Evolutionary conservation across 1,284 basidiomycete species (phyloP).

Genomic region (Cystobasidiaceae sp.): DNA sequence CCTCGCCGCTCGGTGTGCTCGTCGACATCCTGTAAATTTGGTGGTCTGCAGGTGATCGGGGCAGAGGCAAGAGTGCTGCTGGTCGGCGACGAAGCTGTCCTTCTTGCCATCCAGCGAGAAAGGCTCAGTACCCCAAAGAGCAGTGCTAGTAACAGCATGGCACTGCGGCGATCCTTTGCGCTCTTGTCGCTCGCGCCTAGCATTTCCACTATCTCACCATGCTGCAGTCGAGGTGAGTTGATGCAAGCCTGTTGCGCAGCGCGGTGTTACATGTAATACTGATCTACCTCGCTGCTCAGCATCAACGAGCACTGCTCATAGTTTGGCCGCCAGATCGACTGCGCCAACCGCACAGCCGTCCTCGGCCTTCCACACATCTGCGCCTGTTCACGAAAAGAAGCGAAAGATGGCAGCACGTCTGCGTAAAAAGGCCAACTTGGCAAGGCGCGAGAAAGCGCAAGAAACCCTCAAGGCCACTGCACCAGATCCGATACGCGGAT

Average conservation of each 20-base stretch:
- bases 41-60: not conserved
- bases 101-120: too few relatives aligned
- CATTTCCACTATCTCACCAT: not conserved
- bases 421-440: constrained; percentile 45
- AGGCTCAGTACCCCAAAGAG: too few relatives aligned
- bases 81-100: not conserved
- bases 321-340: not conserved
- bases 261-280: too few relatives aligned
- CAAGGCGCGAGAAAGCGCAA: constrained; percentile 42
- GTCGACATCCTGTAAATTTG: too few relatives aligned
- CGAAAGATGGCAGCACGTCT: constrained; percentile 38
- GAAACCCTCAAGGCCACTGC: constrained; percentile 47
- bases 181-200: not conserved
- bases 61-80: too few relatives aligned
- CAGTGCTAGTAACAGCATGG: too few relatives aligned
- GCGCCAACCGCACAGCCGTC: not conserved
- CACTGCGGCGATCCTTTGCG: constrained; percentile 1
- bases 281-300: not conserved
- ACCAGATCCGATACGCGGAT: constrained; percentile 69
- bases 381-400: constrained; percentile 21
- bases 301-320: constrained; percentile 1
- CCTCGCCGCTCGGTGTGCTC: too few relatives aligned
- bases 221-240: constrained; percentile 25
- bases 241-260: not conserved
- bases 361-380: constrained; percentile 23